Base-by-base conservation (phyloP, 1,139 yeast species). In the Protomyces inouyei region DNA sequence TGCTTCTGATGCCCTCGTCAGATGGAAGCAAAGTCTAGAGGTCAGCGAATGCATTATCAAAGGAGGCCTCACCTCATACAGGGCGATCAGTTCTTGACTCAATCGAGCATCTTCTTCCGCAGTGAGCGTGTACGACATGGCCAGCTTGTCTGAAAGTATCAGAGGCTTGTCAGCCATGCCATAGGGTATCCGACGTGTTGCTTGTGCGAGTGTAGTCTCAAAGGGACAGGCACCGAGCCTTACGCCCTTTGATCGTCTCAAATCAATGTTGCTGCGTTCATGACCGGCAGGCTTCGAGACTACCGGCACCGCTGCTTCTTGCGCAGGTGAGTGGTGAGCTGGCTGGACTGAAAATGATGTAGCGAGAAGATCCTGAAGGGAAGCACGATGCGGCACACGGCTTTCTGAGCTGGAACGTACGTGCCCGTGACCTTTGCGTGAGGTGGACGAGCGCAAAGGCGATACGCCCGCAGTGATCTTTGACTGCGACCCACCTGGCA, bases 151-250 rank as follows among this genome's bases (percentile, higher is more conserved):
- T 9, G 28, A 46, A 2, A 23, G 14, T 4, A 23, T 9, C 12
- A 21, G 9, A 16, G 28, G 52, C 10, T 21, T 21, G 21, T 23
- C 53, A 21, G 53, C 14, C 16, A 9, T 35, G 16, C 53, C 53
- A n/a, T 23, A 51, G 18, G 37, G 37, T 23, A 25, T 28, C 21
- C 37, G 53, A 21, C 25, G 43, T 55, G 45, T 43, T 52, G 43
- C 35, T 52, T 59, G 43, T 43, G 63, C 35, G 32, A 59, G 3
- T 52, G 56, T 32, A 45, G 53, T 32, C 28, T 55, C 36, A 16
- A 36, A 48, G 38, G 53, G 52, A 52, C 63, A 40, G 38, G 40
- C 6, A 52, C 45, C 28, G 53, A 40, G 45, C 45, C 63, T 52
- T n/a, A 52, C 10, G 53, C 52, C 43, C 57, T 52, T 18, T 52